Evolutionary conservation across 768 basidiomycete genomes (phyloP).

Genomic region (Hebeloma cylindrosporum): DNA sequence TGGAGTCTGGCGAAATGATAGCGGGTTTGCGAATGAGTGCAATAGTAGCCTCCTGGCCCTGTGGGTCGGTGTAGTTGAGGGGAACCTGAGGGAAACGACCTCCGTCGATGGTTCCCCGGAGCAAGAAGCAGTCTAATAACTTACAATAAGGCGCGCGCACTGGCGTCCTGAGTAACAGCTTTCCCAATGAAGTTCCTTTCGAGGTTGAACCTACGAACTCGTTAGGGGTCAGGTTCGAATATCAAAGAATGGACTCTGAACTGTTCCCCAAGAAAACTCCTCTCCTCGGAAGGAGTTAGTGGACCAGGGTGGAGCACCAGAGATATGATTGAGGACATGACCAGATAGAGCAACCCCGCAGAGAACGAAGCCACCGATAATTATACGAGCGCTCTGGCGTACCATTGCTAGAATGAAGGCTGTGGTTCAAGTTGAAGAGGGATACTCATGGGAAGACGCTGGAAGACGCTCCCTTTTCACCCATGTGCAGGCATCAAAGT

Average conservation of each 20-base stretch:
- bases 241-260: neutral
- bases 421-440: no score
- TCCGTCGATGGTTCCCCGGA: slow-evolving; percentile 19
- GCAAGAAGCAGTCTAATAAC: neutral
- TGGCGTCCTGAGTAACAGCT: slow-evolving; percentile 2
- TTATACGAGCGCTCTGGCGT: neutral
- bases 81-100: slow-evolving; percentile 10
- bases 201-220: neutral
- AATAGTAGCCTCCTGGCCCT: slow-evolving; percentile 37
- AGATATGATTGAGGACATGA: neutral
- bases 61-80: slow-evolving; percentile 33
- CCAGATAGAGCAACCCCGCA: neutral
- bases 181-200: slow-evolving; percentile 3
- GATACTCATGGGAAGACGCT: no score
- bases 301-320: no score
- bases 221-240: neutral
- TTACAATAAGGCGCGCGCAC: slow-evolving; percentile 6
- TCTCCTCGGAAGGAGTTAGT: neutral
- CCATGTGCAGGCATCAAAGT: no score
- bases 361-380: neutral
- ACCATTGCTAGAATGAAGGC: neutral
- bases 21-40: slow-evolving; percentile 45
- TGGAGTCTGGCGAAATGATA: slow-evolving; percentile 20
- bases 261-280: slow-evolving; percentile 5
- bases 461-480: no score